A percentile compares a stretch with the other conserved stretches of the same genome.
phyloP scores from a whole-genome alignment of 1,284 basidiomycete genomes.

The Cryptococcus hybrid region DNA sequence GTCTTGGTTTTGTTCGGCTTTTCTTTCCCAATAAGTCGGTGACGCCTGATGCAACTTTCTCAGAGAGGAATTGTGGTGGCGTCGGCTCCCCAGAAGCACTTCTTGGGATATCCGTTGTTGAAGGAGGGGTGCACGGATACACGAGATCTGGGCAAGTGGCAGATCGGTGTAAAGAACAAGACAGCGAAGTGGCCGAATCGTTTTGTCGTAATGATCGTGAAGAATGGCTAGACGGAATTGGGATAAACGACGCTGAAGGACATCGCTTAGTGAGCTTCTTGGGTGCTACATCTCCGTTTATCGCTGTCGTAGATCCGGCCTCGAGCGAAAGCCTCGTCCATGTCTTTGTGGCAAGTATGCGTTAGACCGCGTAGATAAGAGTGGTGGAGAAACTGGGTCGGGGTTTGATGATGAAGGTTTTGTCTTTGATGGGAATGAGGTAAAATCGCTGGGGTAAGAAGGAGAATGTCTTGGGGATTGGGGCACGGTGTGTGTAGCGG shows the following conservation, averaged over 20 bases:
- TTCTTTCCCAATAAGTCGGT: background rate
- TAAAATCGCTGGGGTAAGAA: conserved; percentile 10
- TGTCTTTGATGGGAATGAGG: conserved; percentile 7
- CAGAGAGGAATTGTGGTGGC: conserved; percentile 33
- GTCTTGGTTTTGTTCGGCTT: conserved; percentile 10
- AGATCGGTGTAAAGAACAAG: background rate
- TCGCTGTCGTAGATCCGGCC: conserved; percentile 11
- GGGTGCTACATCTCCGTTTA: conserved; percentile 1
- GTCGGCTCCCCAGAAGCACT: conserved; percentile 28
- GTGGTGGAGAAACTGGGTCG: conserved; percentile 1
- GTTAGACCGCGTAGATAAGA: conserved; percentile 8
- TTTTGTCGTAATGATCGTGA: conserved; percentile 4
- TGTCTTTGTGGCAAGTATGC: conserved; percentile 6
- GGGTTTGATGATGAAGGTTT: conserved; percentile 6
- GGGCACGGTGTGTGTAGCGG: conserved; percentile 7
- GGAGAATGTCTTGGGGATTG: conserved; percentile 13
- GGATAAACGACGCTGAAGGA: conserved; percentile 28
- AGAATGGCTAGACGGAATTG: conserved; percentile 12
- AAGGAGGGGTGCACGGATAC: background rate
- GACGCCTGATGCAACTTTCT: background rate
- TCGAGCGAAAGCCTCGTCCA: conserved; percentile 2
- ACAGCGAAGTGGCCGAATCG: conserved; percentile 8
- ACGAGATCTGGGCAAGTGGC: no score
- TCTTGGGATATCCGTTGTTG: conserved; percentile 6
- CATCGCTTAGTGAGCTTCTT: conserved; percentile 32